These are phyloP conservation scores for Meredithiella fracta DNA, from an alignment of 2,329 filamentous ascomycete genomes.

Conservation along the genomic window DNA sequence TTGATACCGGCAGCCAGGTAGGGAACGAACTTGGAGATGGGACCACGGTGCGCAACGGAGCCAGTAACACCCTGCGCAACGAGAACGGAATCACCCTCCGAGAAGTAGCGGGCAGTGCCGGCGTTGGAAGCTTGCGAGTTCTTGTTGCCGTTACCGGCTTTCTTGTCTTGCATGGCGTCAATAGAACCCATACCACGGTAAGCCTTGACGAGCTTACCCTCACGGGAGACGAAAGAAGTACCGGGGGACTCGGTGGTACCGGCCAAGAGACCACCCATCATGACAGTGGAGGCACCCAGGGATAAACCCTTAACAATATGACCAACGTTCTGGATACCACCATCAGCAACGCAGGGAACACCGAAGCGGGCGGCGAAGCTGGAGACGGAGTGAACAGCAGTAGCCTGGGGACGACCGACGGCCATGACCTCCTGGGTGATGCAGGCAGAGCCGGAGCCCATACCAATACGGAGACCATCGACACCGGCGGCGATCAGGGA, in stretches of 20 bases:
- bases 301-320: slow-evolving; percentile 98
- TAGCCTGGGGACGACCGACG: slow-evolving; percentile 88
- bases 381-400: slow-evolving; percentile 78
- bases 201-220: slow-evolving; percentile 96
- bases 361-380: slow-evolving; percentile 83
- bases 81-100: slow-evolving; percentile 82
- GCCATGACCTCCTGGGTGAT: slow-evolving; percentile 99
- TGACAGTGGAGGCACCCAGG: slow-evolving; percentile 84
- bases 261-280: slow-evolving; percentile 97
- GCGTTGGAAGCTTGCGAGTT: slow-evolving; percentile 73
- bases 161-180: slow-evolving; percentile 98
- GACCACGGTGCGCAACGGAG: slow-evolving; percentile 64
- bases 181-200: slow-evolving; percentile 99
- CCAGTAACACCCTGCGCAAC: slow-evolving; percentile 95
- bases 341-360: slow-evolving; percentile 94
- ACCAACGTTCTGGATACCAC: slow-evolving; percentile 93
- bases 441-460: slow-evolving; percentile 95
- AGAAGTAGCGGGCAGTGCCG: slow-evolving; percentile 95
- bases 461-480: slow-evolving; percentile 93
- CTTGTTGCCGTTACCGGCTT: slow-evolving; percentile 59
- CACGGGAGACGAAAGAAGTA: slow-evolving; percentile 86
- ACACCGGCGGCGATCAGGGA: slow-evolving; percentile 81
- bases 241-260: slow-evolving; percentile 96
- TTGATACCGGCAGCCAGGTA: slow-evolving; percentile 92
- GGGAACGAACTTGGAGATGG: slow-evolving; percentile 85